Base-by-base conservation (phyloP, 805 yeast species). In the Yamadazyma akitaensis region DNA sequence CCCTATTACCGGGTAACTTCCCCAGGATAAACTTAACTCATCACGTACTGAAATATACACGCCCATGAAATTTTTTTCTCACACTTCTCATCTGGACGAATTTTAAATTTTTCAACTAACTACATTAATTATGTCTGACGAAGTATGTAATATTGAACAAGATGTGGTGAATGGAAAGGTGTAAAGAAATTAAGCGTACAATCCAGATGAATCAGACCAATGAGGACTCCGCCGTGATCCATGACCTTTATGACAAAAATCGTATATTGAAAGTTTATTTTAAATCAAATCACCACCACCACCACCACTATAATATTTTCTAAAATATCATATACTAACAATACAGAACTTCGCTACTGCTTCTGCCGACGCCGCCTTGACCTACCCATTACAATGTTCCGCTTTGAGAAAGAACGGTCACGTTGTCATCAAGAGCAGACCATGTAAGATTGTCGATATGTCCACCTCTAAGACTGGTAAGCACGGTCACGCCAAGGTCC, bases 401-500 rank as follows among this genome's bases (percentile, higher is more conserved):
- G 97, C 99, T 62, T 89, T 94, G 78, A 91, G 99, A 85, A 94
- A 94, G 95, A 87, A 83, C 82, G 99, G 99, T 70, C 95, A 88
- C 85, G 99, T 94, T 72, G 95, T 85, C 64, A 94, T 92, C 81
- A 94, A 94, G 83, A 81, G 88, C 69, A 95, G 99, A 84, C 99
- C 99, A 73, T 94, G 98, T 84, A 94, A 94, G 85, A 94, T 94
- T 76, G 96, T 94, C 67, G 99, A 94, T 76, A 94, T 94, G 99
- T 94, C 99, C 56, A 94, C 99, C 70, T 94, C 99, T 69, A 94
- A 94, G 87, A 94, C 99, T 65, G 99, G 99, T 80, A 94, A 94
- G 97, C 99, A 94, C 87, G 99, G 99, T 81, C 99, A 94, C 94
- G 99, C 99, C 75, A 94, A 94, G 85, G 99, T 94, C 76, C 98